Evolutionary conservation across 1,284 basidiomycete species (phyloP), one percentile per base, ranked within the genome.

Genomic region (Agaricales sp.): DNA sequence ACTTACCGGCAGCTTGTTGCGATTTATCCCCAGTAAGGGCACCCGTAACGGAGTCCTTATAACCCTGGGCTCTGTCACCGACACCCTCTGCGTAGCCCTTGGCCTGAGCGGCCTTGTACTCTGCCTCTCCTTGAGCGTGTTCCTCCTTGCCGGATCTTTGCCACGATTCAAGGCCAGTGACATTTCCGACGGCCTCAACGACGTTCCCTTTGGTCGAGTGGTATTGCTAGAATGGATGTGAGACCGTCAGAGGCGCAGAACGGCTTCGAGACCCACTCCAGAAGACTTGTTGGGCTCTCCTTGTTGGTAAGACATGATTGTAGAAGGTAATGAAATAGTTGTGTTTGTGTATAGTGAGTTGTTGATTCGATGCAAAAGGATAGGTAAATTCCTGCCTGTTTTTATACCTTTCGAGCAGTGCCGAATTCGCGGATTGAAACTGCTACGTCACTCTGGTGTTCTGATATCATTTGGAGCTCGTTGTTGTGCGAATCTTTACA

Each of bases 31-130:
- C 80, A 16, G 68, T 71, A 43, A 82, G 53, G 11, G 81, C 76
- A 35, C 76, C 80, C 35, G 77, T 70, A 24, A 83, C 63, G 24
- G 76, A 65, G 55, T 83, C 79, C 56, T 75, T 75, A 68, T 80
- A 81, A 50, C 81, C 81, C 47, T 65, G 63, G 21, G 75, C 26
- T 53, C 71, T 70, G 59, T 82, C 79, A 6, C 65, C 50, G 16
- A 64, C 61, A 43, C 81, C 81, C 55, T 82, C 72, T 21, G 63
- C 72, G 49, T 65, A 75, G 13, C 67, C 72, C 57, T 75, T 63
- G n/a, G 67, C 65, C 52, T 74, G 69, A 1, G 73, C 72, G 16
- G 67, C 68, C 13, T 69, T 67, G 57, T 68, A 64, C 55, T 77
- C 76, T 14, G 65, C 67, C 60, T 83, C 80, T 47, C 80, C 80